Conservation (phyloP, 345 rosid genomes). For the Triadica sebifera region DNA sequence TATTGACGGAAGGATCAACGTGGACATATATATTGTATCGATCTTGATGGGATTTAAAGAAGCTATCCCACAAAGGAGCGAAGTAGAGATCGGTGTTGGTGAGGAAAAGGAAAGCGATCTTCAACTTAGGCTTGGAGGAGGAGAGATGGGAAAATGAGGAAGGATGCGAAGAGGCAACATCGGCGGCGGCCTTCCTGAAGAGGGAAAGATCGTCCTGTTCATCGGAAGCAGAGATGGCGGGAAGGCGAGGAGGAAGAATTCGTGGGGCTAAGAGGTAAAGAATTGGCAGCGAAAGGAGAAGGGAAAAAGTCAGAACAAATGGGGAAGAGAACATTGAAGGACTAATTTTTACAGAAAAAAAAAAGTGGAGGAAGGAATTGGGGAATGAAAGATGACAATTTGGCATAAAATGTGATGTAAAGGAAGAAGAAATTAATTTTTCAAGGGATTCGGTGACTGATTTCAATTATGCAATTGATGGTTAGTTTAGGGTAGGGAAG, state of each 20-base stretch:
- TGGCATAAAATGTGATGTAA: constrained; percentile 8
- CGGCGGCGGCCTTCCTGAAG: constrained; percentile 50
- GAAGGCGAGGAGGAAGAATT: constrained; percentile 32
- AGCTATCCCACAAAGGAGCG: constrained; percentile 71
- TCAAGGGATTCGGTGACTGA: too few relatives aligned
- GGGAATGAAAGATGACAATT: background rate
- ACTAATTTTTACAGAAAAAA: background rate
- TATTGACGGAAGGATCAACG: constrained; percentile 71
- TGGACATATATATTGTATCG: constrained; percentile 81
- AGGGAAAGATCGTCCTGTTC: constrained; percentile 69
- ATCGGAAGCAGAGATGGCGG: constrained; percentile 63
- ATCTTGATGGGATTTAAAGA: constrained; percentile 43
- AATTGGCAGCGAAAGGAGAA: constrained; percentile 54
- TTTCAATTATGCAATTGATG: too few relatives aligned
- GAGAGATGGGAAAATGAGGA: constrained; percentile 53
- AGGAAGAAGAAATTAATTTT: too few relatives aligned
- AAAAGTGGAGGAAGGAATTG: background rate
- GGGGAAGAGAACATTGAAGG: constrained; percentile 56
- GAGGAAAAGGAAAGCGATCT: constrained; percentile 88
- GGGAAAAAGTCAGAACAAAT: constrained; percentile 46
- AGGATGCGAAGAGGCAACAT: constrained; percentile 29
- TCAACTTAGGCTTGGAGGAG: constrained; percentile 46
- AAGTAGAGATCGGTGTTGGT: constrained; percentile 89
- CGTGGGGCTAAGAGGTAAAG: constrained; percentile 26
- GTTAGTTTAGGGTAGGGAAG: too few relatives aligned